These are phyloP conservation scores for Linderniella brevidens DNA, from an alignment of 257 asterid genomes.

Conservation along the genomic window DNA sequence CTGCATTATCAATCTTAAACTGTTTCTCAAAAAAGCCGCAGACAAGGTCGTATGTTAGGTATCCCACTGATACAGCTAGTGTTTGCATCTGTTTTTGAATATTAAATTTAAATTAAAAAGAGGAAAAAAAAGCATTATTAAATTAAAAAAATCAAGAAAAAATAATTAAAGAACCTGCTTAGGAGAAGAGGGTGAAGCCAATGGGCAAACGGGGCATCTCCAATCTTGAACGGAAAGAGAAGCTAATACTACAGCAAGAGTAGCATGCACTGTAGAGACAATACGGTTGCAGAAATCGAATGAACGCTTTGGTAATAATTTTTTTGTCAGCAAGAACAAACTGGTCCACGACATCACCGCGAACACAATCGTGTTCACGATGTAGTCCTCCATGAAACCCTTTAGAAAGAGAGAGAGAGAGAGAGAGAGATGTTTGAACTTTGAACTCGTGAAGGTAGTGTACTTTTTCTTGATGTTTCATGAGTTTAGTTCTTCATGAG, in stretches of 20 bases:
- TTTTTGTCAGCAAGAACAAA: conserved; percentile 29
- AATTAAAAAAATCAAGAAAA: not conserved
- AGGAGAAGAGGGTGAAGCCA: conserved; percentile 50
- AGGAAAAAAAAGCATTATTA: not conserved
- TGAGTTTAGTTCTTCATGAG: too few relatives aligned
- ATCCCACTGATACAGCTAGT: conserved; percentile 30
- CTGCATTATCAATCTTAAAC: conserved; percentile 37
- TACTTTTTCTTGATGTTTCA: too few relatives aligned
- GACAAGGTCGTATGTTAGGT: conserved; percentile 51
- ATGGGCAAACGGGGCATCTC: conserved; percentile 68
- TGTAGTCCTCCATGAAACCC: conserved; percentile 36
- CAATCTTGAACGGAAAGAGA: conserved; percentile 52
- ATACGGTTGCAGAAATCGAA: conserved; percentile 75
- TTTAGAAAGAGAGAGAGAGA: conserved; percentile 6
- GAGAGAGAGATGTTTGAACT: not conserved
- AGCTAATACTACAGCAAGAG: conserved; percentile 38
- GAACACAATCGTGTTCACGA: conserved; percentile 18
- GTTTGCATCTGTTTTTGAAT: conserved; percentile 44
- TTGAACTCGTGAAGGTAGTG: too few relatives aligned
- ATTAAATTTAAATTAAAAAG: not conserved
- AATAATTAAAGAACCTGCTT: conserved; percentile 27
- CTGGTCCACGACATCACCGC: conserved; percentile 57
- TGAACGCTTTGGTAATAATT: conserved; percentile 26
- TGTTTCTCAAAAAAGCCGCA: conserved; percentile 47
- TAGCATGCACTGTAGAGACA: conserved; percentile 56